phyloP scores from a whole-genome alignment of 2,329 filamentous ascomycete species.

The Cladobotryum mycophilum region DNA sequence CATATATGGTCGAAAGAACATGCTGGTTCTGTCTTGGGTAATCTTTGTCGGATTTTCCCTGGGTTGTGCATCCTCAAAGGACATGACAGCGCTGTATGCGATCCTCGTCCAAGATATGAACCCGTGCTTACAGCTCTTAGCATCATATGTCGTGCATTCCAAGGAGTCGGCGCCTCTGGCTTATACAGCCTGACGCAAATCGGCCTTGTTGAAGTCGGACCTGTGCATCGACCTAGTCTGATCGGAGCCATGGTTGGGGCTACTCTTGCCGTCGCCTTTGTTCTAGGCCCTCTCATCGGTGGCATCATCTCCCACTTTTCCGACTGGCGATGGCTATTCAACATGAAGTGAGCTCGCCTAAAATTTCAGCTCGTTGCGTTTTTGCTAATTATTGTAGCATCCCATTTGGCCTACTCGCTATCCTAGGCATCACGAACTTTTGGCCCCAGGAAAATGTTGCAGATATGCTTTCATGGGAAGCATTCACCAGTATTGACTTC shows the following conservation, averaged over 20 bases:
- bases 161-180: conserved; percentile 56
- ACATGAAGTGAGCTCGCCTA: conserved; percentile 47
- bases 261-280: conserved; percentile 51
- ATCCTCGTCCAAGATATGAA: background rate
- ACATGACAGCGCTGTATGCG: conserved; percentile 46
- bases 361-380: background rate
- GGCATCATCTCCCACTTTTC: conserved; percentile 48
- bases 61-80: conserved; percentile 44
- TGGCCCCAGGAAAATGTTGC: conserved; percentile 36
- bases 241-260: conserved; percentile 50
- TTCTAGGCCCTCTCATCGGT: conserved; percentile 53
- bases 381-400: conserved; percentile 31
- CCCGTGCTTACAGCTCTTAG: conserved; percentile 29
- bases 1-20: conserved; percentile 49
- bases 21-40: conserved; percentile 45
- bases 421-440: conserved; percentile 41
- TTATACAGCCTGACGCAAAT: conserved; percentile 56
- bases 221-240: conserved; percentile 44
- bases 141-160: conserved; percentile 52
- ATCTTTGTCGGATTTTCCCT: conserved; percentile 51
- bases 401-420: conserved; percentile 41
- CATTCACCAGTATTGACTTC: conserved; percentile 46
- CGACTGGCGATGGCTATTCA: conserved; percentile 55
- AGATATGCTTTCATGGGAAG: conserved; percentile 32
- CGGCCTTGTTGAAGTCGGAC: conserved; percentile 50